These are phyloP conservation scores for Melocanna baccifera DNA, from an alignment of 176 grass and related monocot species.

Conservation along the genomic window DNA sequence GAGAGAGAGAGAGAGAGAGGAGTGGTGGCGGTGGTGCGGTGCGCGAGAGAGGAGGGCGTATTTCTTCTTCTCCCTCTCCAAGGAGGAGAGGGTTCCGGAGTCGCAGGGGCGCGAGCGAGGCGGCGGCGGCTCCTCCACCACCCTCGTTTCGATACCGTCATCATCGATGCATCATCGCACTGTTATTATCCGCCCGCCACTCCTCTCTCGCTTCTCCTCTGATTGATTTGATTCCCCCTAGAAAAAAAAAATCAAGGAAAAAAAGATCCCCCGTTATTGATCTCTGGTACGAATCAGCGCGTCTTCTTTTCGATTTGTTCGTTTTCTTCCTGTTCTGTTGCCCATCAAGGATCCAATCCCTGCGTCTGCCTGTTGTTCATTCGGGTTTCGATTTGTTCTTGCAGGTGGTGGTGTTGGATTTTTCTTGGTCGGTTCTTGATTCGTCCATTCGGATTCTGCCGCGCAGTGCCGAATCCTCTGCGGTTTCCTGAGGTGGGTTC, in stretches of 20 bases:
- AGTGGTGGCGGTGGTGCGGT: conserved; percentile 11
- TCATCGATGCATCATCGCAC: not conserved
- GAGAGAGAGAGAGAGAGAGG: not conserved
- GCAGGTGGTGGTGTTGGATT: not conserved
- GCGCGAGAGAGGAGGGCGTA: not conserved
- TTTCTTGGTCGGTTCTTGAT: conserved; percentile 3
- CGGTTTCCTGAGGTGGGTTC: conserved; percentile 25
- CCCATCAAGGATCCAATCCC: not conserved
- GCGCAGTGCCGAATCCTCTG: not conserved
- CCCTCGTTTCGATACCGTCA: not conserved
- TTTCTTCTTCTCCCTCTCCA: conserved; percentile 22
- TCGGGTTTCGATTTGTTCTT: conserved; percentile 24
- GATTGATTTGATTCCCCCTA: conserved; percentile 1
- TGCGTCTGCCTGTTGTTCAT: not conserved
- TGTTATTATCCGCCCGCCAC: not conserved
- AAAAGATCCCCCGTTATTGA: not conserved
- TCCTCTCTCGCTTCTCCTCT: not conserved
- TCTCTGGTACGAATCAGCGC: conserved; percentile 1
- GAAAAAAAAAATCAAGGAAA: not conserved
- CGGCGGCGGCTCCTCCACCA: not conserved
- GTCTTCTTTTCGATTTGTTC: not conserved
- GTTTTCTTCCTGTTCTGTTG: not conserved
- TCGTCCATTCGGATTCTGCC: not conserved
- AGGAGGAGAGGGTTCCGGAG: conserved; percentile 52
- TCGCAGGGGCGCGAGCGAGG: conserved; percentile 17